Conservation (phyloP, 1,284 basidiomycete species). For the Trametes hirsuta region DNA sequence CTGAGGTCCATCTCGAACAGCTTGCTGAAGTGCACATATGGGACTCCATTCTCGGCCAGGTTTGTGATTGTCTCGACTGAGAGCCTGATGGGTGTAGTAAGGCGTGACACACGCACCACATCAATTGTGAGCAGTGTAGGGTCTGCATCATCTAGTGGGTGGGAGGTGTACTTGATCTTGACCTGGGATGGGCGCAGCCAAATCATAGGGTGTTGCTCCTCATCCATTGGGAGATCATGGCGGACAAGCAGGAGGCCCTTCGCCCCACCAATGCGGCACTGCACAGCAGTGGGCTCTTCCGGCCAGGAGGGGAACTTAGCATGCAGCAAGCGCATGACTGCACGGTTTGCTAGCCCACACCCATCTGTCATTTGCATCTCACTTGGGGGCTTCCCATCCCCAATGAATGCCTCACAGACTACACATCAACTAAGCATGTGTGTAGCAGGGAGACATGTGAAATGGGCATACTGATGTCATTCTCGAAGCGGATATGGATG, state of each 20-base stretch:
- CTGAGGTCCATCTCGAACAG: slow-evolving; percentile 30
- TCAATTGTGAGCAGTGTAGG: slow-evolving; percentile 43
- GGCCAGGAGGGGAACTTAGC: slow-evolving; percentile 32
- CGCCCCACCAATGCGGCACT: slow-evolving; percentile 43
- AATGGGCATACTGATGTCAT: slow-evolving; percentile 38
- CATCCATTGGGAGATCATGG: slow-evolving; percentile 12
- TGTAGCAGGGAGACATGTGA: slow-evolving; percentile 17
- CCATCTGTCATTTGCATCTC: slow-evolving; percentile 50
- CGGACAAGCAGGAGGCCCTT: slow-evolving; percentile 33
- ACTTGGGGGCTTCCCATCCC: slow-evolving; percentile 32
- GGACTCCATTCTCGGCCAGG: slow-evolving; percentile 49
- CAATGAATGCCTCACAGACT: slow-evolving; percentile 22
- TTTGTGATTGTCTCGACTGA: slow-evolving; percentile 49
- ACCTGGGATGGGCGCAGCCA: slow-evolving; percentile 46
- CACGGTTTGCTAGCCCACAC: slow-evolving; percentile 42
- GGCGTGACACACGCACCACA: slow-evolving; percentile 40
- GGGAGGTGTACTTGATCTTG: slow-evolving; percentile 41
- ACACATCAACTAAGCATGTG: slow-evolving; percentile 15
- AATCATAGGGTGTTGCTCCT: slow-evolving; percentile 30
- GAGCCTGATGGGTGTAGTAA: slow-evolving; percentile 39
- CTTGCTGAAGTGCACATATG: slow-evolving; percentile 30
- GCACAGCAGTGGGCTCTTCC: slow-evolving; percentile 42
- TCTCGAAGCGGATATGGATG: slow-evolving; percentile 29
- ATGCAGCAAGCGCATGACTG: slow-evolving; percentile 34
- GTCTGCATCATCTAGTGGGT: slow-evolving; percentile 23